Conservation (phyloP, 441 rosid species). For the Eutrema salsugineum region DNA sequence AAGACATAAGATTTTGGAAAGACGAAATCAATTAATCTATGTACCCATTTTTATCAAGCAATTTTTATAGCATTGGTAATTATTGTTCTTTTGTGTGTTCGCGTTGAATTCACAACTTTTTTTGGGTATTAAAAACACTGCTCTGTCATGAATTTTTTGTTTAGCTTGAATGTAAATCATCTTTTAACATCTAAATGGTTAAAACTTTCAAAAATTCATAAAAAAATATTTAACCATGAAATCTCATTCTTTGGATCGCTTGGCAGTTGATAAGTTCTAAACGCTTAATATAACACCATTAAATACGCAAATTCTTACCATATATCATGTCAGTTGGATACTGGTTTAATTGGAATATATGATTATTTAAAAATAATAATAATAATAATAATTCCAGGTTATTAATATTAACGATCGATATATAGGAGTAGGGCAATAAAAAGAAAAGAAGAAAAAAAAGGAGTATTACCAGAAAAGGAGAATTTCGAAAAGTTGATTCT, state of each 20-base stretch:
- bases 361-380: background rate
- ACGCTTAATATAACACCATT: background rate
- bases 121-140: background rate
- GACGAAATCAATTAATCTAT: background rate
- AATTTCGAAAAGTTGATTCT: constrained; percentile 20
- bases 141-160: background rate
- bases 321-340: background rate
- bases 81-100: background rate
- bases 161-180: background rate
- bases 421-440: constrained; percentile 9
- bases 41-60: background rate
- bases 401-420: background rate
- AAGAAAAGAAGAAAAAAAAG: constrained; percentile 13
- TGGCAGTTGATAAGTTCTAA: background rate
- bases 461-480: background rate
- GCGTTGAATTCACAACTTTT: background rate
- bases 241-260: background rate
- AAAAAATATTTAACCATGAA: background rate
- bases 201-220: background rate
- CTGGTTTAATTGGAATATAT: background rate
- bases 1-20: constrained; percentile 7
- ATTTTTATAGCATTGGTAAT: background rate
- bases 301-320: background rate
- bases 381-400: background rate
- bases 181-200: background rate